Base-by-base conservation (phyloP, 495 filamentous ascomycete species). In the Podospora pseudoanserina region DNA sequence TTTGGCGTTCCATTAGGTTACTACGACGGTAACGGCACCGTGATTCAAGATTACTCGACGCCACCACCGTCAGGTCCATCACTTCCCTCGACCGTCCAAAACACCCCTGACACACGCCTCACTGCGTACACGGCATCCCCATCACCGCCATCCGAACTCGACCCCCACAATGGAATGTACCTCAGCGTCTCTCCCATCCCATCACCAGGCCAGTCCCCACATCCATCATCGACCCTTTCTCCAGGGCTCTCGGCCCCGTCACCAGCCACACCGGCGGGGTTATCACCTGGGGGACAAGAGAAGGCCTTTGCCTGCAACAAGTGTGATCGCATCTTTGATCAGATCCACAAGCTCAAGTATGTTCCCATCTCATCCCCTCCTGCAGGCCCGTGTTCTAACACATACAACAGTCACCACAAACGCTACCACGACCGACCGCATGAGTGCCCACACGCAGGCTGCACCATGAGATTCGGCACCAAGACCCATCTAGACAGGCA, bases 401-500 rank as follows among this genome's bases (percentile, higher is more conserved):
- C 4, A 57, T 54, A 16, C 39, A 5, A 23, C 54, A 80, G 78
- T 63, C 82, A 84, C 60, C 82, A 84, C 69, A 79, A 80, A 23
- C 78, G 82, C 13, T 84, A 84, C 60, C 82, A 84, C 64, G 78
- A 82, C 16, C 78, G 80, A 30, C 80, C 80, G 4, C 82, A 81
- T 66, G 78, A 79, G 62, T 84, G 82, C 67, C 67, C 75, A 6
- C 75, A 79, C 23, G 70, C 73, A 0, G 78, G 74, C 11, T 84
- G 82, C 65, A 73, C 73, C 30, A 81, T 79, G 70, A 76, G 74
- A 60, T 84, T 84, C 64, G 82, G 82, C 62, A 84, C 82, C n/a
- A 82, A 83, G 66, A 84, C 82, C 49, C 82, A 84, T 65, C 75
- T 84, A 23, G 79, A 82, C 60, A 81, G 82, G 6, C 82, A 84